phyloP scores from a whole-genome alignment of 805 yeast genomes.

The Candida pseudofarinosa region DNA sequence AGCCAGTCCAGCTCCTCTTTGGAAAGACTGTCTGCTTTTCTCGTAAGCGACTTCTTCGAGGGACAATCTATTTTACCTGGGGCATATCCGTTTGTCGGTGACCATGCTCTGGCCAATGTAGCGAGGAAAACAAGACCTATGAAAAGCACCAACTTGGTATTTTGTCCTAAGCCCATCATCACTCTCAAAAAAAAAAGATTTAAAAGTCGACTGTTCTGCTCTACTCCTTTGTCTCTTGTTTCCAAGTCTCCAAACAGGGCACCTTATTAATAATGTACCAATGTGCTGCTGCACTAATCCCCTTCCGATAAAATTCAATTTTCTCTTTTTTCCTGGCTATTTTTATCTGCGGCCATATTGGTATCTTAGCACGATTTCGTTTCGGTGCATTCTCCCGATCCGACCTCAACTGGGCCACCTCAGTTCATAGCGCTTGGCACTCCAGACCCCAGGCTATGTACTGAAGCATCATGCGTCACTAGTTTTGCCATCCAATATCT shows the following conservation, averaged over 20 bases:
- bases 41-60: constrained; percentile 22
- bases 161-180: background rate
- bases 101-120: constrained; percentile 29
- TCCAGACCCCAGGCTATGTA: too few species aligned
- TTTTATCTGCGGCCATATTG: too few species aligned
- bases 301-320: too few species aligned
- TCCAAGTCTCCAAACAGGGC: background rate
- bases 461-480: too few species aligned
- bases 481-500: too few species aligned
- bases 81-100: constrained; percentile 56
- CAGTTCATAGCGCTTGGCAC: too few species aligned
- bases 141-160: background rate
- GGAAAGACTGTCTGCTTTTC: constrained; percentile 49
- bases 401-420: too few species aligned
- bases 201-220: background rate
- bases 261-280: too few species aligned
- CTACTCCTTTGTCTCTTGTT: background rate
- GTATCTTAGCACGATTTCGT: too few species aligned
- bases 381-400: too few species aligned
- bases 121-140: background rate
- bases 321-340: too few species aligned
- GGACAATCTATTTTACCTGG: constrained; percentile 62
- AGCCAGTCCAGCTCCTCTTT: constrained; percentile 34
- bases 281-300: too few species aligned
- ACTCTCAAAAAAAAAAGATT: background rate